Evolutionary conservation across 805 yeast genomes (phyloP).

Genomic region (Wickerhamomyces mucosus): DNA sequence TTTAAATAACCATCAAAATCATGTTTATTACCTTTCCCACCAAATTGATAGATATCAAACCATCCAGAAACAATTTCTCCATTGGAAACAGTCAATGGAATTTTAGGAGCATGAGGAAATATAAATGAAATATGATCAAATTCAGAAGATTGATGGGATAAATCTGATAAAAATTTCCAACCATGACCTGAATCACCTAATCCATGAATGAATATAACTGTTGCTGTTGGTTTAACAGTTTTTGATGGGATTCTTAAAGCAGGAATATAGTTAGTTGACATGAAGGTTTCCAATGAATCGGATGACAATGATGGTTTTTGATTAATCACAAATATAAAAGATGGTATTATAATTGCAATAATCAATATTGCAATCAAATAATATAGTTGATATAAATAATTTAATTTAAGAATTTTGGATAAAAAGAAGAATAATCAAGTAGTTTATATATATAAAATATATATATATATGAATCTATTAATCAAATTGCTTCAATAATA

Average conservation of each 20-base stretch:
- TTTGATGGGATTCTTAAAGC: constrained; percentile 25
- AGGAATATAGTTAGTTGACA: no score
- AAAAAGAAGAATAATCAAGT: no score
- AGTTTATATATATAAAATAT: no score
- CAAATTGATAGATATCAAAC: constrained; percentile 68
- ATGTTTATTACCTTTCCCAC: constrained; percentile 29
- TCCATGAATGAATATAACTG: constrained; percentile 78
- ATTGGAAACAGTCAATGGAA: constrained; percentile 58
- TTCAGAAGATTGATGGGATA: constrained; percentile 35
- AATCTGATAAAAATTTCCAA: constrained; percentile 74
- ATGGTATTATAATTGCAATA: no score
- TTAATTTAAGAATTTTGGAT: no score
- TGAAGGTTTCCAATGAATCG: no score
- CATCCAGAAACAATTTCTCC: constrained; percentile 72
- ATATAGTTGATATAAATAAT: no score
- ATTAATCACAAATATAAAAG: no score
- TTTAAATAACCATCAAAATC: constrained; percentile 48
- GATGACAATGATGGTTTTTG: no score
- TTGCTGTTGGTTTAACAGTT: constrained; percentile 39
- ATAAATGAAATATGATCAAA: constrained; percentile 57
- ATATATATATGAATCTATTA: no score
- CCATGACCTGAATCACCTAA: constrained; percentile 91
- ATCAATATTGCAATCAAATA: no score
- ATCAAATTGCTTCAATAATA: no score
- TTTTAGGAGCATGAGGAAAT: constrained; percentile 81